phyloP scores from a whole-genome alignment of 345 rosid genomes.

The Boechera stricta region DNA sequence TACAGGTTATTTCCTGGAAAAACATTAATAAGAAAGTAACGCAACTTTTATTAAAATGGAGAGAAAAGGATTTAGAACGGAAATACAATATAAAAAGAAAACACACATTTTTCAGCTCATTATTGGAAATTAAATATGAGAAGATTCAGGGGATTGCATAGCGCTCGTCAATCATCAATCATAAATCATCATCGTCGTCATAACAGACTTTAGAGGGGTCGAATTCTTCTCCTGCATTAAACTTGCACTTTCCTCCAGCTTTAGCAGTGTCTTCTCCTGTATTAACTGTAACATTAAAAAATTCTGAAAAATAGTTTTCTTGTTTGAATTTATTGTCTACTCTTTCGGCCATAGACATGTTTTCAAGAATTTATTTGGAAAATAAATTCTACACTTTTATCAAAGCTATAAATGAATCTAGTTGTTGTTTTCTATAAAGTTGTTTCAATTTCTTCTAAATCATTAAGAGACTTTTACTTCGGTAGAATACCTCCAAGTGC shows the following conservation, averaged over 20 bases:
- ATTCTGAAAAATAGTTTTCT: not conserved
- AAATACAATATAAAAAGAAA: no score
- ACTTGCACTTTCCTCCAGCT: not conserved
- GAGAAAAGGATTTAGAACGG: not conserved
- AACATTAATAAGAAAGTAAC: not conserved
- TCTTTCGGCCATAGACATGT: not conserved
- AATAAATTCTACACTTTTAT: not conserved
- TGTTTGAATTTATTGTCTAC: not conserved
- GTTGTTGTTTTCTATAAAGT: no score
- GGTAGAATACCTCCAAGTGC: conserved; percentile 14
- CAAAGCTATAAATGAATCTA: no score
- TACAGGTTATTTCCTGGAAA: no score
- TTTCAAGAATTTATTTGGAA: no score
- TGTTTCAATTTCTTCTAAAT: not conserved
- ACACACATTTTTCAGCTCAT: not conserved
- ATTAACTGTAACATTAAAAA: no score
- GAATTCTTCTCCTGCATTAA: not conserved
- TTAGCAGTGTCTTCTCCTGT: not conserved
- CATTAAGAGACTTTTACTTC: not conserved
- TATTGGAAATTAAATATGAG: not conserved
- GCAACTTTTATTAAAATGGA: not conserved
- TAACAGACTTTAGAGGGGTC: not conserved
- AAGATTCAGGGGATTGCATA: not conserved
- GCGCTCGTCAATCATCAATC: not conserved
- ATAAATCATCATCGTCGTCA: not conserved